Evolutionary conservation across 148 eudicot species (phyloP), one percentile per base, ranked within the genome.

Genomic region (Dysphania ambrosioides): DNA sequence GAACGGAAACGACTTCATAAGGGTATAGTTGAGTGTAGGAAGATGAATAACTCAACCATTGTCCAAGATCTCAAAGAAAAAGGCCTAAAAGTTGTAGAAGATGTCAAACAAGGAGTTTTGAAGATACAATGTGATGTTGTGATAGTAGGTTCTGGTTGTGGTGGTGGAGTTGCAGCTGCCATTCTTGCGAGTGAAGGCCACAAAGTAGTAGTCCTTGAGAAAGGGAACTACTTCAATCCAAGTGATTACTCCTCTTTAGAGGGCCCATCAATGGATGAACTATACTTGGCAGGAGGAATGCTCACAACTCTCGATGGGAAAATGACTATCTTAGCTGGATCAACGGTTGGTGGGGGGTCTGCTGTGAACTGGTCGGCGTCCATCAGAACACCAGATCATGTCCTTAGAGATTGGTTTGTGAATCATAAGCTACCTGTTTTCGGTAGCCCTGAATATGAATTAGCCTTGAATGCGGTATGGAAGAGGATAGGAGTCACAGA

Each of bases 291-390:
- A 0, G 91, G 91, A 19, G 98, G 95, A 23, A 75, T 88, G 58
- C 21, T 88, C 1, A 47, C 86, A 0, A 82, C 88, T 35, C 74
- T 83, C 2, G 93, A 93, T 70, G 97, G 89, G 34, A 87, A 87
- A 75, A 31, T 91, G 32, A 72, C 83, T 73, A 40, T 91, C n/a
- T 49, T 89, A 71, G 85, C 97, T 10, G 98, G 98, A 67, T 75
- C 91, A 13, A 85, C 94, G 0, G 98, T 93, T 56, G 98, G 98
- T 18, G 98, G 98, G 53, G 98, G 98, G 29, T 89, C 98, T 27
- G 87, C 92, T 12, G 77, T 93, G 19, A 93, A 93, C 76, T 93
- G 98, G 98, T 83, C 97, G 8, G 98, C 98, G 7, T 83, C 89
- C 62, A 88, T 93, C 21, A 88, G 40, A 80, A 89, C 98, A 3